These are phyloP conservation scores for Phytophthora crassamura DNA, from an alignment of 352 stramenopile genomes.

Conservation along the genomic window DNA sequence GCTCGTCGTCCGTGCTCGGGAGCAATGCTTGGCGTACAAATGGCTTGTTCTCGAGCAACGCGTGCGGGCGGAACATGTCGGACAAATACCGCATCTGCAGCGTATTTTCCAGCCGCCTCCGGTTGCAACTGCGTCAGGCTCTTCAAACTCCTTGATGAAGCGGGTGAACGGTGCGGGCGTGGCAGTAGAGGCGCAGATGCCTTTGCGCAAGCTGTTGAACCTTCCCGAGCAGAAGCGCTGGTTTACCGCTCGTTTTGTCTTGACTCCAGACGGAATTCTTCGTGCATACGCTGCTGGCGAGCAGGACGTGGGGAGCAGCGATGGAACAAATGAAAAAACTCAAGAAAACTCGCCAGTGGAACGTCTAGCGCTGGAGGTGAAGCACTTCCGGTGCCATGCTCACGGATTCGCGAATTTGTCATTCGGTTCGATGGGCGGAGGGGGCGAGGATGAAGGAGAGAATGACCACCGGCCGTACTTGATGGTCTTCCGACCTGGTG, in stretches of 20 bases:
- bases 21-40: slow-evolving; percentile 61
- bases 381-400: slow-evolving; percentile 57
- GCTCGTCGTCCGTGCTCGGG: slow-evolving; percentile 59
- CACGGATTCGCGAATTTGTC: slow-evolving; percentile 39
- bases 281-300: slow-evolving; percentile 33
- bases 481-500: slow-evolving; percentile 60
- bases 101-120: slow-evolving; percentile 56
- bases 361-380: slow-evolving; percentile 50
- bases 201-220: slow-evolving; percentile 60
- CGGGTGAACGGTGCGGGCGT: background rate
- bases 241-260: slow-evolving; percentile 57
- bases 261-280: slow-evolving; percentile 54
- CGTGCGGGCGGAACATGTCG: slow-evolving; percentile 55
- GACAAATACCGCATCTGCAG: slow-evolving; percentile 61
- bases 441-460: slow-evolving; percentile 16
- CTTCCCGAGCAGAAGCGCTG: slow-evolving; percentile 57
- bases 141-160: slow-evolving; percentile 13
- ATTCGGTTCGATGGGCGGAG: slow-evolving; percentile 6
- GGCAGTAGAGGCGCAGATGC: slow-evolving; percentile 16
- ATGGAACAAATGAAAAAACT: background rate
- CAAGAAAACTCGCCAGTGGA: slow-evolving; percentile 32
- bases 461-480: slow-evolving; percentile 52
- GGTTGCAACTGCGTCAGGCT: background rate
- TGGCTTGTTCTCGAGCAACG: slow-evolving; percentile 58
- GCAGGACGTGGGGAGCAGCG: background rate